Base-by-base conservation (phyloP, 805 yeast genomes). In the Metschnikowia vanudenii region DNA sequence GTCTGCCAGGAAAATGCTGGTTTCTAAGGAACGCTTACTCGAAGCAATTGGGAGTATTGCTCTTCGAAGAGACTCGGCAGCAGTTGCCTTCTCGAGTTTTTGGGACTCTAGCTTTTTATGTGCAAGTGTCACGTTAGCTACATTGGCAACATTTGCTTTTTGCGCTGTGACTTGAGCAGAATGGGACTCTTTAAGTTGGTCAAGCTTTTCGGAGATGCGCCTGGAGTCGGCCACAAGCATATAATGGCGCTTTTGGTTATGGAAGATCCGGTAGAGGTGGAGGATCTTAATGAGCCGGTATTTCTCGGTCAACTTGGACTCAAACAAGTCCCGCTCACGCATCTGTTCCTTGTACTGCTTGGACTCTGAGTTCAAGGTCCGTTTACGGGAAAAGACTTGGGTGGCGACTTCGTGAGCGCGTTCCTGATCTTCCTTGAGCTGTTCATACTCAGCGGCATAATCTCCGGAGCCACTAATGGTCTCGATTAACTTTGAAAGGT, bases 391-490 rank as follows among this genome's bases (percentile, higher is more conserved):
- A 49, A 85, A 80, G 3, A 86, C 78, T 10, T 79, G 71, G 2
- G 84, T 78, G 0, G 95, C 75, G 2, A 74, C 72, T 36, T 81
- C 85, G 47, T 78, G 83, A 2, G 92, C 84, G 24, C 69, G 71
- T 36, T 84, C 94, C 45, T 76, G 78, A 55, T 83, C 81, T 14
- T 80, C 85, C 53, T 78, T 75, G 41, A 88, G 65, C 13, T 54
- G 49, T 10, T 85, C 92, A 61, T 86, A 92, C 47, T 88, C 88
- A 24, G 69, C 71, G 38, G 79, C 77, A 54, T 63, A 78, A 33
- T 87, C 94, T 7, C 72, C 65, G 0, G 96, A 87, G 0, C 97
- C 96, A 50, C 95, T 85, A 22, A 94, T 81, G 13, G 81, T 81
- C 65, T 94, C 99, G 45, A 94, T 71, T 50, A 91, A 65, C 37